These are phyloP conservation scores for Phaeophleospora eucalypticola DNA, from an alignment of 2,329 filamentous ascomycete genomes.

Conservation along the genomic window DNA sequence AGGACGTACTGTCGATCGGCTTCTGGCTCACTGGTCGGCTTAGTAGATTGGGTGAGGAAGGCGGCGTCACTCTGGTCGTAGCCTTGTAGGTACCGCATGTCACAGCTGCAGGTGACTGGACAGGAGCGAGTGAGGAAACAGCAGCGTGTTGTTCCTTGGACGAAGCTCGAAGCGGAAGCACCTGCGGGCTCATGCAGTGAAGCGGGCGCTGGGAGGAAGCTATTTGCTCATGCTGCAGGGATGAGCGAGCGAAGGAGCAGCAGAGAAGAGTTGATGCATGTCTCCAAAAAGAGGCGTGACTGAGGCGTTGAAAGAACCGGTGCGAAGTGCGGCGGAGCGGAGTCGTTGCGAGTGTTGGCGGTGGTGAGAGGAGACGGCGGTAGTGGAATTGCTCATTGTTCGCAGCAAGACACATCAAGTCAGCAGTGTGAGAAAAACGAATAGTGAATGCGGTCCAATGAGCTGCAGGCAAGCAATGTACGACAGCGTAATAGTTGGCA, in stretches of 20 bases:
- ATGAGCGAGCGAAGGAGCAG: background rate
- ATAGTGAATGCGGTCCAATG: background rate
- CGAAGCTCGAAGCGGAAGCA: conserved; percentile 1
- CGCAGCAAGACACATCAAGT: background rate
- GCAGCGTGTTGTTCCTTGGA: conserved; percentile 5
- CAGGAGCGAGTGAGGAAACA: background rate
- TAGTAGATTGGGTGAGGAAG: background rate
- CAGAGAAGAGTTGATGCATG: background rate
- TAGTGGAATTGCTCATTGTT: too few species aligned
- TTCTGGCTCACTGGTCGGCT: background rate
- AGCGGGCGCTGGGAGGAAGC: conserved; percentile 1
- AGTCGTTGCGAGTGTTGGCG: background rate
- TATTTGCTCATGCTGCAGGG: conserved; percentile 7
- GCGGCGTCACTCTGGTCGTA: conserved; percentile 3
- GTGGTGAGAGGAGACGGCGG: background rate
- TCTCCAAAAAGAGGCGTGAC: background rate
- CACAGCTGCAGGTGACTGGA: conserved; percentile 5
- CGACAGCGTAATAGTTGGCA: background rate
- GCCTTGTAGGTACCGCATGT: conserved; percentile 2
- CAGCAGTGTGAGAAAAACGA: background rate
- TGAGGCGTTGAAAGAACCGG: background rate
- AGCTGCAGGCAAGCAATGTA: background rate
- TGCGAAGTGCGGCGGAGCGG: background rate
- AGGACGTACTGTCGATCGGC: conserved; percentile 4
- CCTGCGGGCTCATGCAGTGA: conserved; percentile 2